Base-by-base conservation (phyloP, 2,329 filamentous ascomycete species). In the Pestalotiopsis sp. region DNA sequence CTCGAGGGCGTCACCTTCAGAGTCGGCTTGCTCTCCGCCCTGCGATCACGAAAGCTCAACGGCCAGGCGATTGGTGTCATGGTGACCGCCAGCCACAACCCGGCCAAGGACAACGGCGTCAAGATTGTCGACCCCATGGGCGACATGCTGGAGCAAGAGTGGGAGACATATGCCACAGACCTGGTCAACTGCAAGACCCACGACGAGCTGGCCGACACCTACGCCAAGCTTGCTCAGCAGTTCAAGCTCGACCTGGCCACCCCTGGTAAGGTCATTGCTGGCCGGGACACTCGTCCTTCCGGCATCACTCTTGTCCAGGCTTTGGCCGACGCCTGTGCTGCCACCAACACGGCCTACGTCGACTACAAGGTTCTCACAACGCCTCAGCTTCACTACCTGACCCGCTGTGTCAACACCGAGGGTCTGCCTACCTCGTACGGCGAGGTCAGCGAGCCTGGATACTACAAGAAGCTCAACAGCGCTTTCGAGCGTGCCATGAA, bases 121-220 rank as follows among this genome's bases (percentile, higher is more conserved):
- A 97, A 97, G 87, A 90, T 99, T 74, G 94, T 99, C 71, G 96
- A 99, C 81, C 96, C 96, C 13, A 92, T 97, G 91, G 95, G 96
- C 72, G 96, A 98, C 81, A 98, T 98, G 96, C 88, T 97, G 64
- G 94, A 97, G 88, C 91, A 95, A 80, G 93, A 95, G 70, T 99
- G 96, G 96, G 96, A 99, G 83, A 85, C 86, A 49, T 91, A 95
- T 80, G 94, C 95, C 66, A 98, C 96, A 45, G 88, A 88, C 75
- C 90, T 99, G 71, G 95, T 97, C 78, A 99, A 99, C 81, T 91
- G 92, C 71, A 83, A 89, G 20, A 88, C 88, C 70, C 91, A 97
- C 76, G 88, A 94, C 72, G 88, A 90, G 64, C 89, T 98, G 52
- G 88, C 90, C 70, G 87, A 93, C 59, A 89, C 91, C 74, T 98